Evolutionary conservation across 306 rosid species (phyloP).

Genomic region (Astragalus membranaceus): DNA sequence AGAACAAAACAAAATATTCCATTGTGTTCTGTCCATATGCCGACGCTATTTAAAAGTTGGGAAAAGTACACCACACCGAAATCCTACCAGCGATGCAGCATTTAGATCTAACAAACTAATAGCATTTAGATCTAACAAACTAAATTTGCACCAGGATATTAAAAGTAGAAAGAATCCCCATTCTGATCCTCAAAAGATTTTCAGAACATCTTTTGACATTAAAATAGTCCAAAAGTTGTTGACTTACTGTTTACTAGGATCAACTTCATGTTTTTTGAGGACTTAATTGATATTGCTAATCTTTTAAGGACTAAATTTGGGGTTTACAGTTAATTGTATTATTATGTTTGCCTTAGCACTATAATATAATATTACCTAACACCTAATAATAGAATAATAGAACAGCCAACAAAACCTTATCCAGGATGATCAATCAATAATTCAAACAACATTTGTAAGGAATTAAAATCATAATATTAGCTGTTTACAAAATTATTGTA

Average conservation of each 20-base stretch:
- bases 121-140: not conserved
- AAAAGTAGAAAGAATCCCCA: not conserved
- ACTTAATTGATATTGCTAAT: slow-evolving; percentile 1
- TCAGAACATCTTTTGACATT: not conserved
- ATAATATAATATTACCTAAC: not conserved
- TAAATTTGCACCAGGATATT: not conserved
- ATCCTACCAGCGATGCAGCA: not conserved
- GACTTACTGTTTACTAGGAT: not conserved
- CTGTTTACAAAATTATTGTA: slow-evolving; percentile 8
- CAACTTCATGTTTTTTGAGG: not conserved
- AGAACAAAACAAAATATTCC: not conserved
- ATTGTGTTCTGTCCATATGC: not conserved
- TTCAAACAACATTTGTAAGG: not conserved
- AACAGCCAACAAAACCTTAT: not conserved
- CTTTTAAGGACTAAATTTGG: not conserved
- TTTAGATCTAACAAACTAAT: not conserved
- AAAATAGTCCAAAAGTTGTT: not conserved
- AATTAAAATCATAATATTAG: not conserved
- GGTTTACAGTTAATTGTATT: not conserved
- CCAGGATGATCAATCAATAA: not conserved
- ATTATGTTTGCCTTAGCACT: not conserved
- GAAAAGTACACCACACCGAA: not conserved
- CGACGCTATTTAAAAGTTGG: not conserved
- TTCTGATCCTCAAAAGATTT: not conserved
- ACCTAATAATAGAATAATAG: not conserved